phyloP scores from a whole-genome alignment of 805 yeast species.

The Nakazawaea pomicola region DNA sequence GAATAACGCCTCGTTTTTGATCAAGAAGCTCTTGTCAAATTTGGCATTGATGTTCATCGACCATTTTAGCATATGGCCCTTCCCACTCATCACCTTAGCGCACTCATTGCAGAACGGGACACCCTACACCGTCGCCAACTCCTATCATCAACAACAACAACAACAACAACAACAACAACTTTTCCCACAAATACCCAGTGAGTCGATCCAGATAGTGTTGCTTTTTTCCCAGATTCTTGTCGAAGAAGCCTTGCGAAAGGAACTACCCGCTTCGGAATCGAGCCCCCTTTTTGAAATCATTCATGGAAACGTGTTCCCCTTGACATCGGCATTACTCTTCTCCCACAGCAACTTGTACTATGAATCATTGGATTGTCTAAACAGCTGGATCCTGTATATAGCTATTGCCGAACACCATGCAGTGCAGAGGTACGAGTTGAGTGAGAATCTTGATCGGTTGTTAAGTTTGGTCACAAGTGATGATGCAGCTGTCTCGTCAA shows the following conservation, averaged over 20 bases:
- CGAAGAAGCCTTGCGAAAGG: slow-evolving; percentile 44
- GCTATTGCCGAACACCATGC: slow-evolving; percentile 32
- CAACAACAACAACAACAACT: no score
- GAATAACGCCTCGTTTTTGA: slow-evolving; percentile 37
- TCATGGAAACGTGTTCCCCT: slow-evolving; percentile 28
- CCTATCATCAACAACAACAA: no score
- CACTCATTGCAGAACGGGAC: slow-evolving; percentile 12
- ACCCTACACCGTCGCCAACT: neutral
- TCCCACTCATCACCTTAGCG: slow-evolving; percentile 31
- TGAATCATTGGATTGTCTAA: slow-evolving; percentile 22
- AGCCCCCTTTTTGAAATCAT: slow-evolving; percentile 33
- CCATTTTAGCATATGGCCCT: slow-evolving; percentile 31
- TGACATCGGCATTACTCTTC: slow-evolving; percentile 20
- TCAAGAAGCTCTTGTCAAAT: slow-evolving; percentile 54
- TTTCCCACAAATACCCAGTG: neutral
- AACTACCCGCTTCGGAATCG: slow-evolving; percentile 21
- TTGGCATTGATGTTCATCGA: slow-evolving; percentile 43
- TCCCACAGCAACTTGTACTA: slow-evolving; percentile 2
- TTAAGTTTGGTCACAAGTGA: slow-evolving; percentile 14
- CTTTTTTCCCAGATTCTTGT: slow-evolving; percentile 40
- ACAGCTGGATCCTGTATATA: slow-evolving; percentile 33
- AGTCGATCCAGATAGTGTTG: slow-evolving; percentile 17
- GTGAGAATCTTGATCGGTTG: slow-evolving; percentile 16
- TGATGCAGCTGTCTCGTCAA: slow-evolving; percentile 16
- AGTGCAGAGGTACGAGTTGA: slow-evolving; percentile 22